A percentile compares a stretch with the other conserved stretches of the same genome.
phyloP scores from a whole-genome alignment of 2,329 filamentous ascomycete species.

The Gaeumannomyces tritici region DNA sequence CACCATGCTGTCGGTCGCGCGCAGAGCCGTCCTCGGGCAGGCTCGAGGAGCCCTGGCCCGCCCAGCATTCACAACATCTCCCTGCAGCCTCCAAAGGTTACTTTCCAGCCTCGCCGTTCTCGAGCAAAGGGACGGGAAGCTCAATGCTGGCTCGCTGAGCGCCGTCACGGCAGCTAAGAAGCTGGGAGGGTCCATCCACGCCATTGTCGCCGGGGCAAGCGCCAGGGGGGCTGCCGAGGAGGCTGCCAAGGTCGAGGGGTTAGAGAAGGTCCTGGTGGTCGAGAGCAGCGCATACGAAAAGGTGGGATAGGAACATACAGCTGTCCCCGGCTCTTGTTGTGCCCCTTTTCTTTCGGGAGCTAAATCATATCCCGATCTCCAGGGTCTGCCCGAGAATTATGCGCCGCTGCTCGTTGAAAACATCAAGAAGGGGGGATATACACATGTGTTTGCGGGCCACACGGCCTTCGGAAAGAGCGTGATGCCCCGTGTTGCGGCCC shows the following conservation, averaged over 20 bases:
- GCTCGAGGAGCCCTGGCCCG: neutral
- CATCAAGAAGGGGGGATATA: conserved; percentile 90
- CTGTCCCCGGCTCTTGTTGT: neutral
- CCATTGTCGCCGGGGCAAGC: conserved; percentile 74
- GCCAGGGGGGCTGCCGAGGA: conserved; percentile 69
- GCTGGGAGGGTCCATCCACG: conserved; percentile 76
- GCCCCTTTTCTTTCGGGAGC: neutral
- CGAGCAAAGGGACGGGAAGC: conserved; percentile 83
- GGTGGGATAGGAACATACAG: conserved; percentile 32
- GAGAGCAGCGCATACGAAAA: conserved; percentile 90
- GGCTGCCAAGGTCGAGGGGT: conserved; percentile 77
- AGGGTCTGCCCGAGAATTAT: conserved; percentile 89
- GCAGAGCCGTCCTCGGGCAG: conserved; percentile 1
- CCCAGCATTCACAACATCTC: neutral
- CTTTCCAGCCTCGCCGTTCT: conserved; percentile 85
- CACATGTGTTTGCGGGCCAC: conserved; percentile 83
- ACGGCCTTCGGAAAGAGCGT: conserved; percentile 96
- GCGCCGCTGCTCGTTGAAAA: conserved; percentile 92
- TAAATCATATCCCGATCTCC: conserved; percentile 2
- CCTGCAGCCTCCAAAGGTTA: conserved; percentile 55
- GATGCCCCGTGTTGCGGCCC: conserved; percentile 80
- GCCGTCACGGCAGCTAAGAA: conserved; percentile 80
- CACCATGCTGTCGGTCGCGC: conserved; percentile 5
- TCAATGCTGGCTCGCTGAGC: conserved; percentile 73
- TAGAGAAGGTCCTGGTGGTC: conserved; percentile 85